Conservation (phyloP, 345 rosid genomes). For the Gossypium ekmanianum region DNA sequence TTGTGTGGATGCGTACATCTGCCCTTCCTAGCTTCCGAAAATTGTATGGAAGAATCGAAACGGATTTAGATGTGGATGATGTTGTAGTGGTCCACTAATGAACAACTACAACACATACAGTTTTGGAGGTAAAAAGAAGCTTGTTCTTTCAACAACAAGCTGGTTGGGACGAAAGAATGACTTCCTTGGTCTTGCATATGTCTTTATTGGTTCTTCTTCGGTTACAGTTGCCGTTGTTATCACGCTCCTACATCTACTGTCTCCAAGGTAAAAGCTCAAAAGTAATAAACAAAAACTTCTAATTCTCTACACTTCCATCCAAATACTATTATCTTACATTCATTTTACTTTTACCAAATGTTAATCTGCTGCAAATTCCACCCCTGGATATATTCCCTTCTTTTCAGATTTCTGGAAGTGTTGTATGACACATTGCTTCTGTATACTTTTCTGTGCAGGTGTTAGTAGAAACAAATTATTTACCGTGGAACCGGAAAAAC, state of each 20-base stretch:
- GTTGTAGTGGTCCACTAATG: slow-evolving; percentile 46
- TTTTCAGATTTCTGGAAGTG: background rate
- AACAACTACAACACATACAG: slow-evolving; percentile 85
- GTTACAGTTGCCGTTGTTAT: slow-evolving; percentile 53
- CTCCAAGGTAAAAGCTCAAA: slow-evolving; percentile 40
- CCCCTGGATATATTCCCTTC: background rate
- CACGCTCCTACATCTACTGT: slow-evolving; percentile 61
- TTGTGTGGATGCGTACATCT: slow-evolving; percentile 81
- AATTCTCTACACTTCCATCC: slow-evolving; percentile 16
- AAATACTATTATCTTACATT: no score
- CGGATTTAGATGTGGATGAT: slow-evolving; percentile 57
- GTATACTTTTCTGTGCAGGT: slow-evolving; percentile 32
- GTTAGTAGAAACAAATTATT: slow-evolving; percentile 39
- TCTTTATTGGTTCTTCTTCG: slow-evolving; percentile 61
- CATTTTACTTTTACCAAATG: background rate
- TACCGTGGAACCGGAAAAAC: slow-evolving; percentile 50
- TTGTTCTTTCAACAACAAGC: slow-evolving; percentile 67
- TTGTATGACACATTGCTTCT: no score
- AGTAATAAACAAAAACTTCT: background rate
- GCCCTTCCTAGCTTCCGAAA: slow-evolving; percentile 77
- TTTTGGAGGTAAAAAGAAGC: slow-evolving; percentile 74
- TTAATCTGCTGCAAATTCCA: background rate
- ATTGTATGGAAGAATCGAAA: slow-evolving; percentile 66
- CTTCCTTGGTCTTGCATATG: slow-evolving; percentile 64
- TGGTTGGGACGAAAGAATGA: slow-evolving; percentile 85